Evolutionary conservation across 495 filamentous ascomycete species (phyloP).

Genomic region (Aspergillus nidulans): DNA sequence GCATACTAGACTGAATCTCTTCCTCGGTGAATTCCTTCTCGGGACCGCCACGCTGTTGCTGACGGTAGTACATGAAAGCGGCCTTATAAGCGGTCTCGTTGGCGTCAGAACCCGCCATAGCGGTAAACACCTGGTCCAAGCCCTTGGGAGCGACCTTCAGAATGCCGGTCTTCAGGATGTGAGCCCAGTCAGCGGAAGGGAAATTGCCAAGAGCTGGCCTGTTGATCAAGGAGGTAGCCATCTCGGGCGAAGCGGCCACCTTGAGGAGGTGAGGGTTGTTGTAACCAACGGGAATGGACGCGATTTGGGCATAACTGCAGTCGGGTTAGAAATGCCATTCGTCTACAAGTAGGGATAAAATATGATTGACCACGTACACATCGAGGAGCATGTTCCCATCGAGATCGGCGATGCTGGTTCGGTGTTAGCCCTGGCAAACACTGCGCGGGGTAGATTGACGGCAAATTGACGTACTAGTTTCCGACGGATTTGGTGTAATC

Average conservation of each 20-base stretch:
- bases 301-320: constrained; percentile 83
- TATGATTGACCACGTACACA: constrained; percentile 53
- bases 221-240: constrained; percentile 83
- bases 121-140: constrained; percentile 94
- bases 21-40: constrained; percentile 78
- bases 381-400: constrained; percentile 69
- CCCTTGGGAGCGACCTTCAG: constrained; percentile 87
- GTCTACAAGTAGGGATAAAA: not conserved
- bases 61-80: constrained; percentile 95
- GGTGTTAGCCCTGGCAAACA: constrained; percentile 21
- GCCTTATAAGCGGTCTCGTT: constrained; percentile 99
- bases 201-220: constrained; percentile 96
- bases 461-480: constrained; percentile 48
- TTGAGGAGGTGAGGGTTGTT: constrained; percentile 80
- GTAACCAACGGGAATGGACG: constrained; percentile 95
- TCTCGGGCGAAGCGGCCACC: constrained; percentile 69
- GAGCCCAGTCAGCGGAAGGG: constrained; percentile 83
- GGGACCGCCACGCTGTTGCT: constrained; percentile 78
- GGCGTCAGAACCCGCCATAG: constrained; percentile 91
- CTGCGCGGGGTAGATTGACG: not conserved
- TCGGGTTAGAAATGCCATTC: not conserved
- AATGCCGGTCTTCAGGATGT: constrained; percentile 80
- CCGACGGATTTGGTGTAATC: constrained; percentile 68
- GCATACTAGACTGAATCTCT: constrained; percentile 76
- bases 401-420: constrained; percentile 70